These are phyloP conservation scores for Wallacemonas collosoma DNA, from an alignment of 208 protist genomes.

Conservation along the genomic window DNA sequence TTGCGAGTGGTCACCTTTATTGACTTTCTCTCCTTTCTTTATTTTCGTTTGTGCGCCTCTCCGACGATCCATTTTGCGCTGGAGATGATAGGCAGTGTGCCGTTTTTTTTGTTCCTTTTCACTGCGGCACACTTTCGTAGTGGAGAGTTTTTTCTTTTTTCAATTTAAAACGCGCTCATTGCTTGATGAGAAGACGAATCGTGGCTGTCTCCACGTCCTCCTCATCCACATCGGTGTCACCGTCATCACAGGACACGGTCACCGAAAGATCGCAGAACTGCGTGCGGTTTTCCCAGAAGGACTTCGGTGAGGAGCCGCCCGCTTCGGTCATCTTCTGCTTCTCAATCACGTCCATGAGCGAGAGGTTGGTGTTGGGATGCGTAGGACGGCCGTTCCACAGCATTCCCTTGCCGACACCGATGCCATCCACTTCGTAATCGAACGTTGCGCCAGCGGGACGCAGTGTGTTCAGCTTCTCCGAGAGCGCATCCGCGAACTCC, in stretches of 20 bases:
- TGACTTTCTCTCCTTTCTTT: constrained; percentile 14
- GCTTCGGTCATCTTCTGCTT: constrained; percentile 69
- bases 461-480: constrained; percentile 53
- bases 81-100: no score
- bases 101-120: neutral
- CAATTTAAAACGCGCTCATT: constrained; percentile 13
- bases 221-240: constrained; percentile 78
- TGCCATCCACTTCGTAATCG: constrained; percentile 71
- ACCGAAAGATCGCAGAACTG: constrained; percentile 82
- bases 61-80: no score
- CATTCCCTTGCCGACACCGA: constrained; percentile 85
- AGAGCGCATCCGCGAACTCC: constrained; percentile 56
- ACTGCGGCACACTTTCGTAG: neutral
- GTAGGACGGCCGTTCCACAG: constrained; percentile 78
- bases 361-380: constrained; percentile 74
- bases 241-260: constrained; percentile 70
- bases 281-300: constrained; percentile 82
- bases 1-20: neutral
- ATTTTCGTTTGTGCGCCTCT: constrained; percentile 3
- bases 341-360: constrained; percentile 85
- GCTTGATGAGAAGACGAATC: constrained; percentile 63
- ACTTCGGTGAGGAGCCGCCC: constrained; percentile 37
- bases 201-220: constrained; percentile 83
- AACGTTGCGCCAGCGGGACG: constrained; percentile 33
- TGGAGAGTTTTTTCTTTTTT: constrained; percentile 12